Evolutionary conservation across 164 flowering plant genomes (phyloP).

Genomic region (Saururus chinensis): DNA sequence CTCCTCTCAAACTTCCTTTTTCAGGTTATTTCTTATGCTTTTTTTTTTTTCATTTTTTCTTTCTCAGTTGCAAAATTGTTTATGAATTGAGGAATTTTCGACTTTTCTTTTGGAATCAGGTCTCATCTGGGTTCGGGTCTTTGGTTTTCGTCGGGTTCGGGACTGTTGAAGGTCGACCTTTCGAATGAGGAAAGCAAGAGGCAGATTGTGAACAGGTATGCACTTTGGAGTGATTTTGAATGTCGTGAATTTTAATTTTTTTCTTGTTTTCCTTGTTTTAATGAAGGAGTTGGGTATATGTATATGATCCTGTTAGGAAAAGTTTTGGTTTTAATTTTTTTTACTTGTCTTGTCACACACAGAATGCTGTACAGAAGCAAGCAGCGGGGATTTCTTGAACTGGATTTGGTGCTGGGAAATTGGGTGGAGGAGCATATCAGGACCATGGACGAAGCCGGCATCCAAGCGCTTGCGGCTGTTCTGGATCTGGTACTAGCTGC

Average conservation of each 20-base stretch:
- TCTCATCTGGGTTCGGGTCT: no score
- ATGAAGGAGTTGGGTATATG: no score
- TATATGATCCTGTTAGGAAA: not conserved
- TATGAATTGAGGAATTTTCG: no score
- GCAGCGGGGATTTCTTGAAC: slow-evolving; percentile 75
- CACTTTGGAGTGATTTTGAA: not conserved
- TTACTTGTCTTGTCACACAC: slow-evolving; percentile 3
- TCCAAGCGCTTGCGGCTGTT: slow-evolving; percentile 60
- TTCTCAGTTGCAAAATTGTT: no score
- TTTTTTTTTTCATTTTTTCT: no score
- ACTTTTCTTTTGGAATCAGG: no score
- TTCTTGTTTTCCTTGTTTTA: no score
- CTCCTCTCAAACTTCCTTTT: no score
- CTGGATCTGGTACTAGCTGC: slow-evolving; percentile 53
- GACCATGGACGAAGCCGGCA: slow-evolving; percentile 57
- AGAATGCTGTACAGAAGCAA: slow-evolving; percentile 82
- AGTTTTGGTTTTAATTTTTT: not conserved
- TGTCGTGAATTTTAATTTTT: no score
- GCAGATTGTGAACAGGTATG: slow-evolving; percentile 54
- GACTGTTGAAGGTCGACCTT: slow-evolving; percentile 35
- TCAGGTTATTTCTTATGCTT: no score
- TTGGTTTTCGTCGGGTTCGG: slow-evolving; percentile 15
- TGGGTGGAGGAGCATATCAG: slow-evolving; percentile 77
- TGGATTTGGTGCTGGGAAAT: slow-evolving; percentile 82
- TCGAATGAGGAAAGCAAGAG: slow-evolving; percentile 72